A percentile compares a stretch with the other conserved stretches of the same genome.
Conservation (phyloP, 2,329 filamentous ascomycete species). For the Ophidiomyces ophidiicola region DNA sequence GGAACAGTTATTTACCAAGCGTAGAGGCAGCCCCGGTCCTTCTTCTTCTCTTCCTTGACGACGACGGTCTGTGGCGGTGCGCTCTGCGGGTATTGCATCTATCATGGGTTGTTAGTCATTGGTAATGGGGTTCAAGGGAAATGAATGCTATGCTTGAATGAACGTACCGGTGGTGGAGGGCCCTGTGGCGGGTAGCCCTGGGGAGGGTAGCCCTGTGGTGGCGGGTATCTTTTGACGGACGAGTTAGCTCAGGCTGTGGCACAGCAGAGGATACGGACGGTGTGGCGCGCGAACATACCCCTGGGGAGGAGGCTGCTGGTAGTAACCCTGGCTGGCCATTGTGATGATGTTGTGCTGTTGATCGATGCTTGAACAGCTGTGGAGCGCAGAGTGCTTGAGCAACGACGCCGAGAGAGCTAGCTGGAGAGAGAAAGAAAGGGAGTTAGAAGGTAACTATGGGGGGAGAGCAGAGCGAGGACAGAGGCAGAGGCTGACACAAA, state of each 20-base stretch:
- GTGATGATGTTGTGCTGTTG: too few species aligned
- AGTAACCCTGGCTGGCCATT: constrained; percentile 36
- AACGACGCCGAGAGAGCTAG: too few species aligned
- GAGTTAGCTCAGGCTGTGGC: too few species aligned
- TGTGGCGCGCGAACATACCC: too few species aligned
- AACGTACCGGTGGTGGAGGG: constrained; percentile 23
- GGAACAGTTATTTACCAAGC: constrained; percentile 32
- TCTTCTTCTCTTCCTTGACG: constrained; percentile 30
- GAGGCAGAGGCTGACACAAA: constrained; percentile 18
- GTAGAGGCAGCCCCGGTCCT: constrained; percentile 40
- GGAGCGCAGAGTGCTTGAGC: too few species aligned
- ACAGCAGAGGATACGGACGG: neutral
- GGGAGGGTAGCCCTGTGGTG: constrained; percentile 25
- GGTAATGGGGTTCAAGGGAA: neutral
- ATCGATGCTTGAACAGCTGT: too few species aligned
- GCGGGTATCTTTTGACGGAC: constrained; percentile 10
- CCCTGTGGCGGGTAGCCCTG: constrained; percentile 22
- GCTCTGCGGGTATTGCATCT: constrained; percentile 42
- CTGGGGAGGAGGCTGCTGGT: constrained; percentile 15
- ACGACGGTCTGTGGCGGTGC: constrained; percentile 33
- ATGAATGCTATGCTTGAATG: neutral
- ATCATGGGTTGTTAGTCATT: constrained; percentile 2
- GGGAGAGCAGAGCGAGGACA: constrained; percentile 18
- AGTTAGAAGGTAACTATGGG: neutral
- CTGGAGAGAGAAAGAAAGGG: too few species aligned